Evolutionary conservation across 2,329 filamentous ascomycete species (phyloP).

Genomic region (Piedraia hortae): DNA sequence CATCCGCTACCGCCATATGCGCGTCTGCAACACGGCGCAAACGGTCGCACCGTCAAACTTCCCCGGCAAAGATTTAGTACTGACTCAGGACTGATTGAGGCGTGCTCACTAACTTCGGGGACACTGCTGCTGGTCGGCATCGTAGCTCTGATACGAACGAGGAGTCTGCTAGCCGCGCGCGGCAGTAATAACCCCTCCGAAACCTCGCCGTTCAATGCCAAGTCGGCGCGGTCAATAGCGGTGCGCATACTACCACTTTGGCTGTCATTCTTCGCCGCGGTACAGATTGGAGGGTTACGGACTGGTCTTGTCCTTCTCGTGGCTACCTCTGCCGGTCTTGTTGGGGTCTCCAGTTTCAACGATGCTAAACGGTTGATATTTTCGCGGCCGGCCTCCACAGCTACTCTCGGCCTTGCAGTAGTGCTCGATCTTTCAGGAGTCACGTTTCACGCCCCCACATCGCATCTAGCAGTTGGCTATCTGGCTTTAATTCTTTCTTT

Average conservation of each 20-base stretch:
- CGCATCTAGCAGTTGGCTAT: constrained; percentile 19
- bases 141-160: constrained; percentile 11
- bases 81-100: constrained; percentile 14
- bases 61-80: constrained; percentile 4
- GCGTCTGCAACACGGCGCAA: constrained; percentile 7
- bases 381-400: constrained; percentile 13
- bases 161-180: constrained; percentile 8
- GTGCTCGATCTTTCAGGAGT: constrained; percentile 12
- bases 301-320: constrained; percentile 25
- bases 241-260: constrained; percentile 7
- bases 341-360: constrained; percentile 1
- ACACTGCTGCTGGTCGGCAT: constrained; percentile 20
- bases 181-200: constrained; percentile 2
- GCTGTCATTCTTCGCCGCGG: constrained; percentile 28
- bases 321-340: constrained; percentile 7
- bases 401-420: constrained; percentile 12
- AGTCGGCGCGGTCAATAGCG: constrained; percentile 4
- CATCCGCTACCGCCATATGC: constrained; percentile 10
- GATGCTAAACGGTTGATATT: constrained; percentile 12
- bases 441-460: constrained; percentile 7
- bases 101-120: constrained; percentile 19
- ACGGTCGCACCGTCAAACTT: constrained; percentile 2
- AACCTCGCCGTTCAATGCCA: constrained; percentile 3
- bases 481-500: constrained; percentile 19
- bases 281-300: constrained; percentile 26